Conservation (phyloP, 495 filamentous ascomycete species). For the Polyplosphaeria fusca region DNA sequence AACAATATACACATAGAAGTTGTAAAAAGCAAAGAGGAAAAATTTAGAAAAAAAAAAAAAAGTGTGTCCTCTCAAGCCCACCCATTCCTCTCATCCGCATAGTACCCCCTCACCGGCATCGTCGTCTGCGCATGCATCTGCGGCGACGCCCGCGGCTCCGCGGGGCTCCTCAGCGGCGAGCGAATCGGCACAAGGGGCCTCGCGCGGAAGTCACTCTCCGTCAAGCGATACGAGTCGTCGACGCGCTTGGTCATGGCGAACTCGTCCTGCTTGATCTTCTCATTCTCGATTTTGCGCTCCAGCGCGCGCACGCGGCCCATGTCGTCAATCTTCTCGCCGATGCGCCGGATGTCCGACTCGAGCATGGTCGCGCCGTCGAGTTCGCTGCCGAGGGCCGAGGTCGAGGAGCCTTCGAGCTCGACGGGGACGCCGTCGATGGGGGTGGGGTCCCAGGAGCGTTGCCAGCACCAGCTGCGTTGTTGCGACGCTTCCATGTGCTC, state of each 20-base stretch:
- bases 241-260: slow-evolving; percentile 15
- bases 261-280: slow-evolving; percentile 28
- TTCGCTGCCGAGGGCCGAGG: not conserved
- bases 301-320: slow-evolving; percentile 5
- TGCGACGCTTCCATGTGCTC: slow-evolving; percentile 26
- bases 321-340: slow-evolving; percentile 29
- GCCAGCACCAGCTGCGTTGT: slow-evolving; percentile 28
- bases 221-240: slow-evolving; percentile 14
- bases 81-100: slow-evolving; percentile 9
- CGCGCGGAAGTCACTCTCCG: slow-evolving; percentile 17
- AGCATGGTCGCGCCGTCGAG: slow-evolving; percentile 25
- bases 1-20: too few relatives aligned
- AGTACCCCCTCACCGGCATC: not conserved
- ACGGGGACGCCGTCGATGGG: not conserved
- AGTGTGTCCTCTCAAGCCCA: slow-evolving; percentile 6
- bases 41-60: not conserved
- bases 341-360: slow-evolving; percentile 22
- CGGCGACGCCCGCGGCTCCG: not conserved
- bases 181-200: slow-evolving; percentile 11
- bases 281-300: slow-evolving; percentile 19
- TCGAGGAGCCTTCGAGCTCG: slow-evolving; percentile 17
- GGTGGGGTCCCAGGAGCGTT: slow-evolving; percentile 17
- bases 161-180: slow-evolving; percentile 13
- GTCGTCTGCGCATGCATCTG: not conserved
- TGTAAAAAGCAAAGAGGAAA: not conserved